Conservation (phyloP, 1,284 basidiomycete species). For the Fomitopsis pinicola region DNA sequence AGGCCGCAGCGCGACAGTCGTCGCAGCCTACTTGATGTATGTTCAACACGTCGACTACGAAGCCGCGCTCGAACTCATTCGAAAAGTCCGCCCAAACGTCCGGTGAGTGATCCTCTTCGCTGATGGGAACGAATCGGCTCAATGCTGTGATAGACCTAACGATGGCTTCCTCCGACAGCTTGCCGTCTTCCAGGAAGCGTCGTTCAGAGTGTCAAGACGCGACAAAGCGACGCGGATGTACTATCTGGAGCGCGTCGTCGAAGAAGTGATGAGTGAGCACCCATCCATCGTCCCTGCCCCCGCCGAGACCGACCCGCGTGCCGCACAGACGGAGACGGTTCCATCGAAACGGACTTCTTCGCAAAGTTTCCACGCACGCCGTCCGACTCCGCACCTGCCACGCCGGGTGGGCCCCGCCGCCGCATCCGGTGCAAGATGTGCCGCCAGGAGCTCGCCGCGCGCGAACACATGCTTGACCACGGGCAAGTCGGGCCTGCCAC, state of each 20-base stretch:
- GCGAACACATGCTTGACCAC: slow-evolving; percentile 91
- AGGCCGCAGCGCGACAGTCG: slow-evolving; percentile 81
- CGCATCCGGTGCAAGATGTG: slow-evolving; percentile 91
- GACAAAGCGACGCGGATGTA: slow-evolving; percentile 75
- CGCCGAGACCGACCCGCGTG: slow-evolving; percentile 4
- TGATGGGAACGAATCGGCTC: background rate
- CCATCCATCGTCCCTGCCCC: background rate
- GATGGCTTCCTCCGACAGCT: slow-evolving; percentile 76
- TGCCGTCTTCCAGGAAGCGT: slow-evolving; percentile 69
- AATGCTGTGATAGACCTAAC: slow-evolving; percentile 56
- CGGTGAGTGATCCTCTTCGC: slow-evolving; percentile 46
- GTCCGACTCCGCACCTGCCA: slow-evolving; percentile 54
- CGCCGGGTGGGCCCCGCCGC: slow-evolving; percentile 52
- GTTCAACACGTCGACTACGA: slow-evolving; percentile 56
- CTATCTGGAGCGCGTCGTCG: slow-evolving; percentile 73
- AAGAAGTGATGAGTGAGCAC: slow-evolving; percentile 70
- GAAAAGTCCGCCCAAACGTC: slow-evolving; percentile 56
- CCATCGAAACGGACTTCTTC: slow-evolving; percentile 65
- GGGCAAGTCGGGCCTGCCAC: slow-evolving; percentile 71
- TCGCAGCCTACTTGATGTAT: slow-evolving; percentile 84
- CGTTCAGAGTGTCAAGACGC: slow-evolving; percentile 62
- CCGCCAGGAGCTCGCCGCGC: slow-evolving; percentile 79
- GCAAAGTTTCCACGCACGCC: slow-evolving; percentile 70
- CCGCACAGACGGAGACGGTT: slow-evolving; percentile 67
- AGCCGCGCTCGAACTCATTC: slow-evolving; percentile 67